Conservation (phyloP, 2,329 filamentous ascomycete species). For the Nigrospora sphaerica region DNA sequence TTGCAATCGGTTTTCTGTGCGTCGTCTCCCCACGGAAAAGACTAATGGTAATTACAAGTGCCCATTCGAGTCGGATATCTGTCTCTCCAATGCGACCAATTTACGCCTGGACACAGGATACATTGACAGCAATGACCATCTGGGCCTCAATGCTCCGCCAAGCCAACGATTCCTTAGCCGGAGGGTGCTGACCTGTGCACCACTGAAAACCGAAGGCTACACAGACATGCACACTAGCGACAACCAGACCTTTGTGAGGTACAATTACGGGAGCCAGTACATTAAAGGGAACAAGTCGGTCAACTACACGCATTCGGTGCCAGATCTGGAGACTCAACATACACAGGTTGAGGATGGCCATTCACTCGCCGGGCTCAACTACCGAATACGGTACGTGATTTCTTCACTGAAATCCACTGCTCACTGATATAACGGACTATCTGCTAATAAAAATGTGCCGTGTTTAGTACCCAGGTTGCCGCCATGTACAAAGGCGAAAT, state of each 20-base stretch:
- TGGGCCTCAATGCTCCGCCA: conserved; percentile 1
- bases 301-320: background rate
- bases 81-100: background rate
- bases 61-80: background rate
- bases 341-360: background rate
- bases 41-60: background rate
- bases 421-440: background rate
- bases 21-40: background rate
- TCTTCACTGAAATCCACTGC: background rate
- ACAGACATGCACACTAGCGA: background rate
- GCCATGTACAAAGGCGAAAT: background rate
- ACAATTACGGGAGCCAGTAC: background rate
- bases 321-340: background rate
- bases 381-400: background rate
- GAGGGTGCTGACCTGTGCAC: background rate
- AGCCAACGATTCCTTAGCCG: background rate
- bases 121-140: conserved; percentile 2
- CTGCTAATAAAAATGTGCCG: background rate
- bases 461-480: background rate
- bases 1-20: background rate
- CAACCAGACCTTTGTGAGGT: background rate
- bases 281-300: fast-evolving
- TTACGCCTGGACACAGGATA: background rate
- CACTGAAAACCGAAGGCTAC: background rate
- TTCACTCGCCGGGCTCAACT: background rate